A percentile compares a stretch with the other conserved stretches of the same genome.
These are phyloP conservation scores for Microdochium bolleyi DNA, from an alignment of 2,329 filamentous ascomycete species.

Conservation along the genomic window DNA sequence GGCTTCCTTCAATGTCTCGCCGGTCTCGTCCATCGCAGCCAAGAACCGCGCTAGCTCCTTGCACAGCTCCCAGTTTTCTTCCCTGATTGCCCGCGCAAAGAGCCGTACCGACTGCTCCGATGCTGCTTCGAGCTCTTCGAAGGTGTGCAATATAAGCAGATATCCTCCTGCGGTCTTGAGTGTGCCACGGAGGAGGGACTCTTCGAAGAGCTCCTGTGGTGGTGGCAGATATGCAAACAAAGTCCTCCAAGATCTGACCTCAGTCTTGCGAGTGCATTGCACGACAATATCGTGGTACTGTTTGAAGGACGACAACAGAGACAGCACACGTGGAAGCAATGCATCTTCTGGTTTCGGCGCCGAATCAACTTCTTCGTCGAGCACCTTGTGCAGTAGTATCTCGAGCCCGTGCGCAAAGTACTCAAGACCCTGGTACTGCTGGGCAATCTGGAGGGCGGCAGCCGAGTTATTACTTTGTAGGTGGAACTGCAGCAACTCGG, in stretches of 20 bases:
- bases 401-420: constrained; percentile 94
- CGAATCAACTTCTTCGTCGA: constrained; percentile 88
- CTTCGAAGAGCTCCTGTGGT: constrained; percentile 86
- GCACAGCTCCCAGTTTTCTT: constrained; percentile 91
- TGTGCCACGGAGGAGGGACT: constrained; percentile 74
- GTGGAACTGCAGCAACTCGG: constrained; percentile 76
- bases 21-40: constrained; percentile 82
- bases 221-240: constrained; percentile 87
- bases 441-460: constrained; percentile 73
- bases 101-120: constrained; percentile 75
- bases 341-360: constrained; percentile 55
- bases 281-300: constrained; percentile 93
- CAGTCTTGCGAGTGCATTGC: constrained; percentile 94
- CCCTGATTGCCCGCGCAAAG: constrained; percentile 70
- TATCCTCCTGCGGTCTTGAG: constrained; percentile 96
- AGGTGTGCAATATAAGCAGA: constrained; percentile 85
- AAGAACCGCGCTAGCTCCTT: constrained; percentile 93
- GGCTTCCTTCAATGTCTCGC: constrained; percentile 67
- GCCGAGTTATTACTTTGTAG: constrained; percentile 68
- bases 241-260: constrained; percentile 89
- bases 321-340: constrained; percentile 55
- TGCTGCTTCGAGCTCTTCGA: constrained; percentile 60
- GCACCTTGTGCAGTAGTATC: constrained; percentile 81
- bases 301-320: constrained; percentile 62
- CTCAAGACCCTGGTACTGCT: constrained; percentile 76